phyloP scores from a whole-genome alignment of 2,329 filamentous ascomycete genomes.

The Alternaria incomplexa region DNA sequence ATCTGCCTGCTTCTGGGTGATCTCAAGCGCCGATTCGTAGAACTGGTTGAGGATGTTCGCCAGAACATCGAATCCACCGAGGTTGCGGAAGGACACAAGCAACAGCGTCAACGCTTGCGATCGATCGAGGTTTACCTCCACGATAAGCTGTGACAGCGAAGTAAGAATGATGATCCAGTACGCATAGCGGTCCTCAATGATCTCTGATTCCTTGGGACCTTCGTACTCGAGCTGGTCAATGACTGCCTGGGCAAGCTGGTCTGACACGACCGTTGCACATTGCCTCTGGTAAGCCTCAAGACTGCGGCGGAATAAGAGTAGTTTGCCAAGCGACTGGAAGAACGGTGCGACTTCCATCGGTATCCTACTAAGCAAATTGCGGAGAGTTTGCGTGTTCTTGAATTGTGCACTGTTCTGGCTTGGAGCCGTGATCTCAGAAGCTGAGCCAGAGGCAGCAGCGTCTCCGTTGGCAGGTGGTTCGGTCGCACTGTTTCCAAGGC shows the following conservation, averaged over 20 bases:
- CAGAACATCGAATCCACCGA: constrained; percentile 75
- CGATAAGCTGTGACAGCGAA: constrained; percentile 76
- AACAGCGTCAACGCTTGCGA: constrained; percentile 68
- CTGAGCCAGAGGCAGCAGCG: constrained; percentile 11
- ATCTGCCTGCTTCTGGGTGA: constrained; percentile 52
- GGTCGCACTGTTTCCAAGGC: constrained; percentile 35
- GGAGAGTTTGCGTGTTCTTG: constrained; percentile 79
- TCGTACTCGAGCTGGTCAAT: constrained; percentile 68
- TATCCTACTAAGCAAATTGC: constrained; percentile 77
- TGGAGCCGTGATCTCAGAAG: constrained; percentile 8
- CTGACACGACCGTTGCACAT: constrained; percentile 65
- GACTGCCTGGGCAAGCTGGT: constrained; percentile 74
- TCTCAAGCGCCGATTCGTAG: constrained; percentile 61
- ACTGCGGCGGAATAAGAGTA: constrained; percentile 75
- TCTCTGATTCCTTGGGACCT: constrained; percentile 55
- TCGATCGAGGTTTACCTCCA: constrained; percentile 65
- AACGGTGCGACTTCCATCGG: constrained; percentile 82
- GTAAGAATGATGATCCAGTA: constrained; percentile 85
- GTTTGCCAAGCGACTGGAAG: constrained; percentile 83
- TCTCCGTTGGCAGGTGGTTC: constrained; percentile 24
- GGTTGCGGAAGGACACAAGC: constrained; percentile 83
- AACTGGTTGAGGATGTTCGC: constrained; percentile 76
- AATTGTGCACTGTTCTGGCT: constrained; percentile 54
- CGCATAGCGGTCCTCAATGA: constrained; percentile 69
- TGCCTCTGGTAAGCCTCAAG: constrained; percentile 69